Evolutionary conservation across 1,284 basidiomycete genomes (phyloP).

Genomic region (Malassezia restricta): DNA sequence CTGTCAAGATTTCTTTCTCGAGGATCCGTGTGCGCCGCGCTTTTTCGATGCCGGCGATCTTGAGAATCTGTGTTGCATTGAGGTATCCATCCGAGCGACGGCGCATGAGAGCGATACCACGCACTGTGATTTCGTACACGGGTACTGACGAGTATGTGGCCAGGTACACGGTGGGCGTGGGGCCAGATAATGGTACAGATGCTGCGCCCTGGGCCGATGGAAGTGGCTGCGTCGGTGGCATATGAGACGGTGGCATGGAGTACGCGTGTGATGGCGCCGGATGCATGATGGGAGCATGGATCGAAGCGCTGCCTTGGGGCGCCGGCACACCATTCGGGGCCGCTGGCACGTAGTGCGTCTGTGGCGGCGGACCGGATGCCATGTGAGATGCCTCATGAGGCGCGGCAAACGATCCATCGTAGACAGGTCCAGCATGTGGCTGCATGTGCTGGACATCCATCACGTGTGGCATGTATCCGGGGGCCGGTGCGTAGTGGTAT

Average conservation of each 20-base stretch:
- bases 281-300: neutral
- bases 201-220: neutral
- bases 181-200: neutral
- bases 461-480: slow-evolving; percentile 2
- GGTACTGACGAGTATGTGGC: slow-evolving; percentile 48
- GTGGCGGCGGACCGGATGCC: neutral
- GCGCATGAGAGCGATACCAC: slow-evolving; percentile 97
- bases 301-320: neutral
- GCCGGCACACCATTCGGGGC: neutral
- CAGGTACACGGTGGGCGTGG: slow-evolving; percentile 38
- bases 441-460: neutral
- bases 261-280: neutral
- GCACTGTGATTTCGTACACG: slow-evolving; percentile 54
- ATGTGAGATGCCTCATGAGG: neutral
- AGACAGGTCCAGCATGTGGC: neutral
- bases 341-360: neutral
- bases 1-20: slow-evolving; percentile 90
- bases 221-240: neutral
- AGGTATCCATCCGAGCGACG: slow-evolving; percentile 76
- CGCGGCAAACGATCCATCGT: neutral
- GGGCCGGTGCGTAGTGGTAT: slow-evolving; percentile 1
- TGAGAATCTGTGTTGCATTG: slow-evolving; percentile 97
- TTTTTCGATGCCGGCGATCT: slow-evolving; percentile 96
- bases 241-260: neutral
- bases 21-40: slow-evolving; percentile 90